Evolutionary conservation across 2,329 filamentous ascomycete genomes (phyloP).

Genomic region (Albophoma yamanashiensis): DNA sequence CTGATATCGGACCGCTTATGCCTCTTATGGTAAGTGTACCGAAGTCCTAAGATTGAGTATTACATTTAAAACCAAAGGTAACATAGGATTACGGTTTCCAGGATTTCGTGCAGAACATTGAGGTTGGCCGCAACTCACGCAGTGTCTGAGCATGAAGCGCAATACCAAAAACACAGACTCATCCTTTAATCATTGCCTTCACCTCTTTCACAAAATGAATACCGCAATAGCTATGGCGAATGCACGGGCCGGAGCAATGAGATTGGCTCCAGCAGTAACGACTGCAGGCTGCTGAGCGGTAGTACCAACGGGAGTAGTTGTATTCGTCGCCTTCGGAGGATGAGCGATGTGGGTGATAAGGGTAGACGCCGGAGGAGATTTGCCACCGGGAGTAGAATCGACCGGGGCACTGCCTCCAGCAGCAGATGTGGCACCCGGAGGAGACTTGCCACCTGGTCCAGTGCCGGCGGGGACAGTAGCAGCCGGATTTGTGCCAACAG

Average conservation of each 20-base stretch:
- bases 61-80: not conserved
- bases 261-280: constrained; percentile 6
- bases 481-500: not conserved
- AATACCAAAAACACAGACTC: not conserved
- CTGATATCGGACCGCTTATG: not conserved
- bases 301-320: not conserved
- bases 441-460: not conserved
- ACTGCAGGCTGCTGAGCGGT: not conserved
- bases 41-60: too few relatives aligned
- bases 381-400: not conserved
- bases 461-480: not conserved
- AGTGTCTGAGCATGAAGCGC: not conserved
- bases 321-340: not conserved
- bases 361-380: not conserved
- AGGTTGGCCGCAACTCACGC: not conserved
- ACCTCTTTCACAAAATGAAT: not conserved
- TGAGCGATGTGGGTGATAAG: not conserved
- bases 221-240: constrained; percentile 5
- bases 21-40: not conserved
- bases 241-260: constrained; percentile 6
- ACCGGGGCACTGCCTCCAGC: not conserved
- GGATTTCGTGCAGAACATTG: not conserved
- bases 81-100: not conserved
- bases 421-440: not conserved
- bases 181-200: not conserved